phyloP scores from a whole-genome alignment of 1,139 yeast genomes.

The Lodderomyces beijingensis region DNA sequence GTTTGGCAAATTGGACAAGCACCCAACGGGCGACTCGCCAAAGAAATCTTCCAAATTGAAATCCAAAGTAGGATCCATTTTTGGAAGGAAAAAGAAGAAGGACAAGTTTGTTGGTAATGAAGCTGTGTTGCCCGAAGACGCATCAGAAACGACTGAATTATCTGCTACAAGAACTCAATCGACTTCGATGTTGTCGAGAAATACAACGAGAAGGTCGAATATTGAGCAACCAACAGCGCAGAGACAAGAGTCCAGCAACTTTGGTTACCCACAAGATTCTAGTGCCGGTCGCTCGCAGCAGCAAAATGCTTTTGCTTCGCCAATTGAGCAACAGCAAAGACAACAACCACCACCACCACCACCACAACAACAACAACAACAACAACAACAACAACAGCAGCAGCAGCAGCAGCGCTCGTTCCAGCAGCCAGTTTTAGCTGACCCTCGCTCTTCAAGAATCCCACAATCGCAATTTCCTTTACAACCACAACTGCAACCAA shows the following conservation, averaged over 20 bases:
- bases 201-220: conserved; percentile 11
- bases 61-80: conserved; percentile 82
- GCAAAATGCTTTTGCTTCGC: no score
- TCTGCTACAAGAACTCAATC: conserved; percentile 13
- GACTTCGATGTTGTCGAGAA: conserved; percentile 10
- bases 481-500: conserved; percentile 3
- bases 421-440: no score
- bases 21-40: conserved; percentile 4
- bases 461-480: no score
- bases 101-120: conserved; percentile 17
- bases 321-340: no score
- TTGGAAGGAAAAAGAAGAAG: conserved; percentile 57
- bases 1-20: conserved; percentile 6
- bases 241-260: conserved; percentile 5
- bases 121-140: conserved; percentile 33
- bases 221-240: conserved; percentile 1
- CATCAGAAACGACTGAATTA: conserved; percentile 24
- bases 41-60: conserved; percentile 46
- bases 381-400: conserved; percentile 3
- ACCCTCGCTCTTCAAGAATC: no score
- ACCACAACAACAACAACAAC: conserved; percentile 1
- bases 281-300: no score
- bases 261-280: no score
- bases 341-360: no score
- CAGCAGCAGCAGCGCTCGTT: no score